These are phyloP conservation scores for Lactarius indigo DNA, from an alignment of 768 basidiomycete genomes.

Conservation along the genomic window DNA sequence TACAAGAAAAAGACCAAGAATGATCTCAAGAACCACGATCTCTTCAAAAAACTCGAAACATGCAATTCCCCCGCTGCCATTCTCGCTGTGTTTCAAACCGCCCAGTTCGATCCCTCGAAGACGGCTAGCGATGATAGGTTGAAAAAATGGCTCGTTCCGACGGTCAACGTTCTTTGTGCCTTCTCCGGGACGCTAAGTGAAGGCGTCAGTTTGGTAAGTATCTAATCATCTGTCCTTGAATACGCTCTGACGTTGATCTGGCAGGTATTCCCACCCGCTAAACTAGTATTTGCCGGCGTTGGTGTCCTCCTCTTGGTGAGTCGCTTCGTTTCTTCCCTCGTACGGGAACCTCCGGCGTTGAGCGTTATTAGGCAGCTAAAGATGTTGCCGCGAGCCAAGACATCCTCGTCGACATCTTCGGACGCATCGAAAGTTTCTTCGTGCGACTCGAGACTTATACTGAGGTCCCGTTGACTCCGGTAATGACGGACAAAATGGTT, in stretches of 20 bases:
- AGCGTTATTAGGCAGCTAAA: background rate
- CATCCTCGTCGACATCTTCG: background rate
- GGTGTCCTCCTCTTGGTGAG: background rate
- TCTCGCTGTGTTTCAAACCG: background rate
- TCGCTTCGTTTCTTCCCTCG: background rate
- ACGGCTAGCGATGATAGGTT: background rate
- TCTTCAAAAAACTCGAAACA: background rate
- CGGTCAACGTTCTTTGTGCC: background rate
- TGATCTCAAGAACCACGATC: background rate
- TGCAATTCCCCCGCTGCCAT: background rate
- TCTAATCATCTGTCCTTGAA: background rate
- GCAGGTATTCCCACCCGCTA: background rate
- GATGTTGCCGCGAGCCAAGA: background rate
- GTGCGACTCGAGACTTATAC: background rate
- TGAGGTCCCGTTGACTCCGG: background rate
- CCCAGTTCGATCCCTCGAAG: background rate
- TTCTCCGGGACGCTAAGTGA: background rate
- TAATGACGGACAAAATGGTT: background rate
- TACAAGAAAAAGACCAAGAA: background rate
- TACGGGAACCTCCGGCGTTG: background rate
- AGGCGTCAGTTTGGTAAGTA: background rate
- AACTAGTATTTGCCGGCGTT: background rate
- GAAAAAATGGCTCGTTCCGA: background rate
- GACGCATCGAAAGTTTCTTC: background rate
- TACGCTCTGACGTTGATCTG: background rate